phyloP scores from a whole-genome alignment of 208 protist species.

The Acanthamoeba lenticulata region DNA sequence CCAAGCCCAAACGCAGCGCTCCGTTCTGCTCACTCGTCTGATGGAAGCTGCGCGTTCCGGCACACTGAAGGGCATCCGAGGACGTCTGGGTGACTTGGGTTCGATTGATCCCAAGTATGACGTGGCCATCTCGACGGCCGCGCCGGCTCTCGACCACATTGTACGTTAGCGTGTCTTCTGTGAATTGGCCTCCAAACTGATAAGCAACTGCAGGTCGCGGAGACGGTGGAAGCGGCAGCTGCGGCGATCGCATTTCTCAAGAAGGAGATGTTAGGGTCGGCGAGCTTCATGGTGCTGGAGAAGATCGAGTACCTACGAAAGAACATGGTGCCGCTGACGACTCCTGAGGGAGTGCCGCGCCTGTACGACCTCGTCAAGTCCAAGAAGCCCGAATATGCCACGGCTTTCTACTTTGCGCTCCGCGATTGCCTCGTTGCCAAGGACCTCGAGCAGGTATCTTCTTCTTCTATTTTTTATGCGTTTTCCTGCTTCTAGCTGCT shows the following conservation, averaged over 20 bases:
- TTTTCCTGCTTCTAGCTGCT: no score
- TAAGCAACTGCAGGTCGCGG: constrained; percentile 92
- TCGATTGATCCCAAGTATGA: constrained; percentile 97
- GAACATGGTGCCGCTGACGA: constrained; percentile 81
- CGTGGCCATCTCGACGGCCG: constrained; percentile 97
- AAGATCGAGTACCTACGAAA: constrained; percentile 87
- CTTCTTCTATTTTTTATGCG: no score
- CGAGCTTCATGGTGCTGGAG: constrained; percentile 98
- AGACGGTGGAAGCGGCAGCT: constrained; percentile 93
- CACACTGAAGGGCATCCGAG: constrained; percentile 85
- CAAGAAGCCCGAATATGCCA: constrained; percentile 84
- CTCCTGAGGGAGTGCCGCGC: constrained; percentile 74
- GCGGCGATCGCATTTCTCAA: constrained; percentile 93
- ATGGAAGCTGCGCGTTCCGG: constrained; percentile 71
- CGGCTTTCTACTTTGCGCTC: constrained; percentile 96
- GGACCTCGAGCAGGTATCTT: constrained; percentile 91
- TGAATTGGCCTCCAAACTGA: no score
- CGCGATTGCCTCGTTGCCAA: constrained; percentile 97
- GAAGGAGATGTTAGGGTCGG: constrained; percentile 93
- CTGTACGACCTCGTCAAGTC: constrained; percentile 93
- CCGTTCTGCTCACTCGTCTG: background rate
- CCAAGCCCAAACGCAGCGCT: background rate
- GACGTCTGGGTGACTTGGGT: constrained; percentile 97
- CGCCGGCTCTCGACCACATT: constrained; percentile 94
- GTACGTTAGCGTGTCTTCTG: no score